phyloP scores from a whole-genome alignment of 2,329 filamentous ascomycete genomes.

The Aspergillus piperis region DNA sequence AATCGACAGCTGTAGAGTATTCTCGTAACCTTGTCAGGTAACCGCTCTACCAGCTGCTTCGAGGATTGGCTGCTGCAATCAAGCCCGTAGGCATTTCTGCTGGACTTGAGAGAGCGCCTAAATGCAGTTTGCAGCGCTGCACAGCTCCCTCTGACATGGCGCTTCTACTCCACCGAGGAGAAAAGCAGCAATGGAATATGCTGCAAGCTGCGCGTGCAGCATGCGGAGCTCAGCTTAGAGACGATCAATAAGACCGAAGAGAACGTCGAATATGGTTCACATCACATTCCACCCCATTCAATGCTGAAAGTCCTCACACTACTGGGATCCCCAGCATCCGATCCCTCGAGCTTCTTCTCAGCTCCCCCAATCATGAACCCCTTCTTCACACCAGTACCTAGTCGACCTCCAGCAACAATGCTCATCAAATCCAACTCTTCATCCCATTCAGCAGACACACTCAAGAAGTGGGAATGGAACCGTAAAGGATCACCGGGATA shows the following conservation, averaged over 20 bases:
- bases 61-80: too few relatives aligned
- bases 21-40: too few relatives aligned
- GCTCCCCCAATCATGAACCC: constrained; percentile 82
- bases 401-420: constrained; percentile 78
- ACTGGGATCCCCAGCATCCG: constrained; percentile 31
- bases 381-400: constrained; percentile 96
- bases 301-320: constrained; percentile 74
- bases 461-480: constrained; percentile 93
- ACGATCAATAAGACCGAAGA: not conserved
- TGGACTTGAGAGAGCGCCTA: not conserved
- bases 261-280: not conserved
- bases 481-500: constrained; percentile 94
- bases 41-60: too few relatives aligned
- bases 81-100: not conserved
- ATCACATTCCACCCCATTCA: constrained; percentile 91
- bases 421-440: constrained; percentile 82
- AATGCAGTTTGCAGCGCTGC: not conserved
- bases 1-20: too few relatives aligned
- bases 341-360: constrained; percentile 42
- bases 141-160: not conserved
- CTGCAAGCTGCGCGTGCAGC: not conserved
- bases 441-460: constrained; percentile 82
- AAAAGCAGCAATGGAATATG: not conserved
- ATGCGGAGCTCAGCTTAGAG: not conserved
- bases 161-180: not conserved